These are phyloP conservation scores for Tolypocladium ophioglossoides DNA, from an alignment of 2,329 filamentous ascomycete genomes.

Conservation along the genomic window DNA sequence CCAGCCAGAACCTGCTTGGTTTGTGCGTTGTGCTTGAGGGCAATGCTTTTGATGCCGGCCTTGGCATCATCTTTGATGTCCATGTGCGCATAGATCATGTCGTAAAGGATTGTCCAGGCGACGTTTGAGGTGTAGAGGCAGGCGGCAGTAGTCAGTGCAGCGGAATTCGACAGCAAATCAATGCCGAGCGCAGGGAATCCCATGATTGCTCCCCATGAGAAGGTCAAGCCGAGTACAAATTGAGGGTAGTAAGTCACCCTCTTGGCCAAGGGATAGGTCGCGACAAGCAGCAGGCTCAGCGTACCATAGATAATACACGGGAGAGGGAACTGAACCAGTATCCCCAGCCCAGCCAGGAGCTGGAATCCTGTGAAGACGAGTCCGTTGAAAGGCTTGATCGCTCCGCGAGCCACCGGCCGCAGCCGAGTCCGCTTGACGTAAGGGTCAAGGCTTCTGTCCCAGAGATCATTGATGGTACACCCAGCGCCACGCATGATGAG, in stretches of 20 bases:
- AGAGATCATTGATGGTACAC: slow-evolving; percentile 83
- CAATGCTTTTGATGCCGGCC: slow-evolving; percentile 82
- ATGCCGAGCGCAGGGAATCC: slow-evolving; percentile 76
- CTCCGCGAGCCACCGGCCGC: slow-evolving; percentile 71
- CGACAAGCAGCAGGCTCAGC: slow-evolving; percentile 64
- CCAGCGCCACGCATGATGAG: slow-evolving; percentile 81
- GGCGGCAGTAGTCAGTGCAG: slow-evolving; percentile 54
- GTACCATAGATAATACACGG: slow-evolving; percentile 68
- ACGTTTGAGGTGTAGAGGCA: slow-evolving; percentile 69
- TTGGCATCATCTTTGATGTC: slow-evolving; percentile 79
- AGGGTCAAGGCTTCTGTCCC: slow-evolving; percentile 80
- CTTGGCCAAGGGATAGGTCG: slow-evolving; percentile 73
- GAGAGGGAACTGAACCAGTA: slow-evolving; percentile 66
- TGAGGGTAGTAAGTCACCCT: slow-evolving; percentile 82
- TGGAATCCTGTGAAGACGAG: slow-evolving; percentile 66
- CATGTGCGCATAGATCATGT: slow-evolving; percentile 92
- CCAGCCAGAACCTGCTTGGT: slow-evolving; percentile 68
- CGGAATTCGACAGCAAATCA: slow-evolving; percentile 54
- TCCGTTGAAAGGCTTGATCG: slow-evolving; percentile 61
- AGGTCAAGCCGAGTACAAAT: slow-evolving; percentile 70
- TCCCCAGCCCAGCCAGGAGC: slow-evolving; percentile 59
- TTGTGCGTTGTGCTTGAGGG: slow-evolving; percentile 64
- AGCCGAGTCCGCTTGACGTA: slow-evolving; percentile 66
- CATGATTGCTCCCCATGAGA: slow-evolving; percentile 84
- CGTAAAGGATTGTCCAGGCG: slow-evolving; percentile 80